phyloP scores from a whole-genome alignment of 768 basidiomycete species.

The Obba rivulosa region DNA sequence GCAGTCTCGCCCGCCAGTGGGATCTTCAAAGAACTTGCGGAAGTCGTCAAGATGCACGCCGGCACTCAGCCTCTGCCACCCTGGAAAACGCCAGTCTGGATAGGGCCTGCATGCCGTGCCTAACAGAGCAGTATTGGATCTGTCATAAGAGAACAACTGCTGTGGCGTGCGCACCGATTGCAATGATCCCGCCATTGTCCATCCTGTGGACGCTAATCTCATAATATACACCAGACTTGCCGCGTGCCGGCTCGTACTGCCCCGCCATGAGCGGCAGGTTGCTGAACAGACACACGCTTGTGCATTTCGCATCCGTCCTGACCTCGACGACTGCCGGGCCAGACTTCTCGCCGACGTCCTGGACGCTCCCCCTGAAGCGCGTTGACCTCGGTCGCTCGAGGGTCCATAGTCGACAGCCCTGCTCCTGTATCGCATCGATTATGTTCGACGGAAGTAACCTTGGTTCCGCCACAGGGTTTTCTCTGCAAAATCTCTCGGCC shows the following conservation, averaged over 20 bases:
- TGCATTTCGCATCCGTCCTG: slow-evolving; percentile 35
- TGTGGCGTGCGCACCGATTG: slow-evolving; percentile 40
- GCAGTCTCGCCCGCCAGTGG: slow-evolving; percentile 60
- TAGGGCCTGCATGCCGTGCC: slow-evolving; percentile 64
- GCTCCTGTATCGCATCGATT: slow-evolving; percentile 44
- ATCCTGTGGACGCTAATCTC: slow-evolving; percentile 53
- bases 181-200: slow-evolving; percentile 45
- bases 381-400: slow-evolving; percentile 34
- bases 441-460: slow-evolving; percentile 44
- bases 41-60: slow-evolving; percentile 67
- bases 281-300: slow-evolving; percentile 52
- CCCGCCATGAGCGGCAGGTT: slow-evolving; percentile 56
- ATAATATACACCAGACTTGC: slow-evolving; percentile 56
- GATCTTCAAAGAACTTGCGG: slow-evolving; percentile 68
- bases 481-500: slow-evolving; percentile 46
- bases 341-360: slow-evolving; percentile 25
- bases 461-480: slow-evolving; percentile 35
- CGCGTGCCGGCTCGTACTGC: slow-evolving; percentile 45
- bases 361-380: slow-evolving; percentile 43
- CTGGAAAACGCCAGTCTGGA: slow-evolving; percentile 60
- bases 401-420: slow-evolving; percentile 51
- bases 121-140: slow-evolving; percentile 14
- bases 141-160: not conserved
- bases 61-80: slow-evolving; percentile 65
- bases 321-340: slow-evolving; percentile 34